Percentiles rank a stretch among this genome's conserved stretches.
phyloP scores from a whole-genome alignment of 768 basidiomycete species.

The Boletellus ananiceps region DNA sequence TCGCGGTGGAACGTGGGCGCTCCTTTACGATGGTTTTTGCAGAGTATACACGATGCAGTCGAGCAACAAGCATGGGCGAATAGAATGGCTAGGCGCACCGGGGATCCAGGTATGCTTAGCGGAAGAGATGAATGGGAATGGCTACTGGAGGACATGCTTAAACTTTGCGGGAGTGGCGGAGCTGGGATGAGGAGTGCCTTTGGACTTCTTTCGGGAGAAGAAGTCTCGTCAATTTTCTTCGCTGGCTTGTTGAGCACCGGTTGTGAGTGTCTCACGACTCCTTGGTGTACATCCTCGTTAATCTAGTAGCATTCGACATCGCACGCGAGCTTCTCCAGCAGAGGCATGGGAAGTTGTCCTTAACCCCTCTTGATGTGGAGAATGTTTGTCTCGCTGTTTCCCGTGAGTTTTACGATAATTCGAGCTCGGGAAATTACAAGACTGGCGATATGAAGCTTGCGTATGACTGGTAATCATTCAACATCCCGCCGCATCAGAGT shows the following conservation, averaged over 20 bases:
- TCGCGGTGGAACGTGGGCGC: conserved; percentile 83
- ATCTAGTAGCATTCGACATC: conserved; percentile 54
- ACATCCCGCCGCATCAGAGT: neutral
- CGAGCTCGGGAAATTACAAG: conserved; percentile 86
- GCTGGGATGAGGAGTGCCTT: conserved; percentile 71
- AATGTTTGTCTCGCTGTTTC: conserved; percentile 77
- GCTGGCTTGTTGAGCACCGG: conserved; percentile 81
- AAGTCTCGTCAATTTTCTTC: conserved; percentile 80
- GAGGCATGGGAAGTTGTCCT: conserved; percentile 40
- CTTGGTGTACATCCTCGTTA: conserved; percentile 3
- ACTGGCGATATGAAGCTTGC: conserved; percentile 95
- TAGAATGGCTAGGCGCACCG: conserved; percentile 72
- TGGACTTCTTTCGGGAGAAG: conserved; percentile 63
- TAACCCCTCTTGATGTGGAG: conserved; percentile 56
- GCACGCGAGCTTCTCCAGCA: conserved; percentile 59
- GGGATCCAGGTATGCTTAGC: conserved; percentile 50
- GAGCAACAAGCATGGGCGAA: conserved; percentile 86
- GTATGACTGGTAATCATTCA: conserved; percentile 74
- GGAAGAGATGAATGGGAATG: conserved; percentile 79
- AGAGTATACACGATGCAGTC: conserved; percentile 55
- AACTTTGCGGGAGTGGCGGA: conserved; percentile 63
- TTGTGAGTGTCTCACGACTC: conserved; percentile 52
- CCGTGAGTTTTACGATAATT: conserved; percentile 93
- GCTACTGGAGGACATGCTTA: conserved; percentile 87
- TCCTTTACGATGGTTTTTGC: conserved; percentile 87